These are phyloP conservation scores for Coemansia sp. DNA, from an alignment of 192 early-diverging fungal genomes.

Conservation along the genomic window DNA sequence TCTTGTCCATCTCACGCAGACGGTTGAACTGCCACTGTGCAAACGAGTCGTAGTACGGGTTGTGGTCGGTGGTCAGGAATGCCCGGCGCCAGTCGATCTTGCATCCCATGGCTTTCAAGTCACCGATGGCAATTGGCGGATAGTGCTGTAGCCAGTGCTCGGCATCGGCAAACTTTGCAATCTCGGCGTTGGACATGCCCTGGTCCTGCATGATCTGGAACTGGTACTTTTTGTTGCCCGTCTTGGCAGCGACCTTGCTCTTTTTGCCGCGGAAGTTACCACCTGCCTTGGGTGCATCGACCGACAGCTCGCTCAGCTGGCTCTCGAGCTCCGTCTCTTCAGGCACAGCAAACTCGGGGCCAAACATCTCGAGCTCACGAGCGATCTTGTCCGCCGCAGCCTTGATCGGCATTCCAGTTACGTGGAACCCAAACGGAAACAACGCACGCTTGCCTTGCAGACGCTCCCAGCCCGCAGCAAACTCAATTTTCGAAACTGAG, in stretches of 20 bases:
- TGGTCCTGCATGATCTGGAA: slow-evolving; percentile 95
- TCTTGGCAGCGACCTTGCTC: slow-evolving; percentile 88
- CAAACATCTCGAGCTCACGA: slow-evolving; percentile 56
- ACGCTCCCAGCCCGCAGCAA: slow-evolving; percentile 90
- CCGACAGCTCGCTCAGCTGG: slow-evolving; percentile 44
- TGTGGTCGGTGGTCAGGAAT: slow-evolving; percentile 97
- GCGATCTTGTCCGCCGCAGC: slow-evolving; percentile 61
- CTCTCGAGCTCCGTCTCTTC: slow-evolving; percentile 12
- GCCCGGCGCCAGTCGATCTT: slow-evolving; percentile 95
- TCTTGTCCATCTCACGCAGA: slow-evolving; percentile 71
- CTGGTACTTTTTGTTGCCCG: slow-evolving; percentile 80
- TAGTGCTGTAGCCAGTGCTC: slow-evolving; percentile 93
- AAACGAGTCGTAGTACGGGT: slow-evolving; percentile 98
- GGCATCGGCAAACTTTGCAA: slow-evolving; percentile 89
- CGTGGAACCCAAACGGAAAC: slow-evolving; percentile 97
- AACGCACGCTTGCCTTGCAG: slow-evolving; percentile 89
- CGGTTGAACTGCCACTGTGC: slow-evolving; percentile 98
- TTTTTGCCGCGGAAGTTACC: slow-evolving; percentile 56
- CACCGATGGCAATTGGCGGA: slow-evolving; percentile 81
- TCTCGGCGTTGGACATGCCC: slow-evolving; percentile 84
- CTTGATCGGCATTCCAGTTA: slow-evolving; percentile 99
- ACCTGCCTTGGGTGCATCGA: slow-evolving; percentile 54
- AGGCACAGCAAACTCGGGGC: slow-evolving; percentile 48
- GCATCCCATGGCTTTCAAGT: slow-evolving; percentile 72
- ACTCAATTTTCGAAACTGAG: slow-evolving; percentile 93